Base-by-base conservation (phyloP, 2,329 filamentous ascomycete species). In the Claviceps fusiformis region DNA sequence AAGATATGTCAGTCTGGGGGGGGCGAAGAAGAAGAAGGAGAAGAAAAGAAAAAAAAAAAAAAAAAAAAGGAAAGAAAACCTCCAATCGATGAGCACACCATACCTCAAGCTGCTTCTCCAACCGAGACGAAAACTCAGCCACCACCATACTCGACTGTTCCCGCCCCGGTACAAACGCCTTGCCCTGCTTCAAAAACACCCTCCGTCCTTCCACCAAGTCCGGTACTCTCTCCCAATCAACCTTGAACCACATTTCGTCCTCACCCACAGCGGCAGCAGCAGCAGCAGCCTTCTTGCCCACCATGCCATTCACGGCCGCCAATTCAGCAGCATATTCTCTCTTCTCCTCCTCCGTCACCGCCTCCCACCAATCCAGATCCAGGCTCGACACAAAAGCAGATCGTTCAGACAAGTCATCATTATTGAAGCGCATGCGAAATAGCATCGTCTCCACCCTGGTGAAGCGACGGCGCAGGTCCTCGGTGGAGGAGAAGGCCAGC, bases 231-330 rank as follows among this genome's bases (percentile, higher is more conserved):
- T 90, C 87, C 90, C 92, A 98, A 64, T 96, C 89, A 1, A 97
- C 89, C 72, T 96, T 97, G 76, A 95, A 95, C 86, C 89, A 98
- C 31, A 75, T 83, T 63, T 93, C 89, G 46, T 95, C 89, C 17
- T 95, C 89, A 6, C 64, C 61, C 50, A 62, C 63, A 48, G 35
- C 35, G 11, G 35, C 35, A 10, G 35, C 35, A 10, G 35, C 35
- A 10, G 35, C 35, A 13, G 35, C 35, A 10, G 65, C 65, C 61
- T 72, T 71, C 53, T 68, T 70, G 1, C 66, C 67, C 10, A 67
- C 59, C 54, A 75, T 73, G 35, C 35, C 35, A 37, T 37, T 37
- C 10, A 37, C 3, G 27, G 81, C 80, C 0, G 77, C 71, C 53
- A 95, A 70, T 56, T 87, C 79, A 0, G 80, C 73, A 1, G 76